phyloP scores from a whole-genome alignment of 164 flowering plant genomes.

The Sextonia rubra region DNA sequence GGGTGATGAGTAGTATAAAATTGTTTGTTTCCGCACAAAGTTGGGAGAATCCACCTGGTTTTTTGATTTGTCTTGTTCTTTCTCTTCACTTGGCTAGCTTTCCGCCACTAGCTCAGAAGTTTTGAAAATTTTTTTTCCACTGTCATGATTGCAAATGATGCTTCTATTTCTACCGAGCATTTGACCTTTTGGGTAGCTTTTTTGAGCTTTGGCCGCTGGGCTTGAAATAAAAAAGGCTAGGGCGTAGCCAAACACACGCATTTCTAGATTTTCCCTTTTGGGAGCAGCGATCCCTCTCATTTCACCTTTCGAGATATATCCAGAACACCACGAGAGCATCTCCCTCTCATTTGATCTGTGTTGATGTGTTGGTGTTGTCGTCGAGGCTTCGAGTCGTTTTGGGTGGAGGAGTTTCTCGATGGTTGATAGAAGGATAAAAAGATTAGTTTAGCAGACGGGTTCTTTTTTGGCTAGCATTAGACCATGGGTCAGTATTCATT shows the following conservation, averaged over 20 bases:
- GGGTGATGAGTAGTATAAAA: not conserved
- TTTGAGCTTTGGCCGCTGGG: not conserved
- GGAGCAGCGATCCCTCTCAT: not conserved
- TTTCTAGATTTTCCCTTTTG: too few species aligned
- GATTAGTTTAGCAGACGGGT: too few species aligned
- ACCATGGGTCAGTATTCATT: too few species aligned
- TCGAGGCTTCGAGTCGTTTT: not conserved
- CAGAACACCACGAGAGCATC: not conserved
- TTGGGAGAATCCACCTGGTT: not conserved
- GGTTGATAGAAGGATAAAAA: too few species aligned
- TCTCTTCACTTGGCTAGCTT: not conserved
- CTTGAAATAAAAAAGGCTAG: not conserved
- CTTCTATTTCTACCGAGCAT: not conserved
- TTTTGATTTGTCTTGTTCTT: not conserved
- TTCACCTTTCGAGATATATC: not conserved
- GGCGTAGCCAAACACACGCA: not conserved
- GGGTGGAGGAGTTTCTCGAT: too few species aligned
- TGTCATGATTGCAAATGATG: conserved; percentile 2
- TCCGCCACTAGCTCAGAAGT: not conserved
- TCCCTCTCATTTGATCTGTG: not conserved
- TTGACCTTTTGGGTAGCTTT: not conserved
- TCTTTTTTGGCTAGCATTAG: too few species aligned
- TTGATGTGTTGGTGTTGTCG: not conserved
- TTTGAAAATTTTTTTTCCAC: not conserved
- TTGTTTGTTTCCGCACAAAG: conserved; percentile 6